Evolutionary conservation across 2,329 filamentous ascomycete genomes (phyloP).

Genomic region (Chaetomiaceae sp.): DNA sequence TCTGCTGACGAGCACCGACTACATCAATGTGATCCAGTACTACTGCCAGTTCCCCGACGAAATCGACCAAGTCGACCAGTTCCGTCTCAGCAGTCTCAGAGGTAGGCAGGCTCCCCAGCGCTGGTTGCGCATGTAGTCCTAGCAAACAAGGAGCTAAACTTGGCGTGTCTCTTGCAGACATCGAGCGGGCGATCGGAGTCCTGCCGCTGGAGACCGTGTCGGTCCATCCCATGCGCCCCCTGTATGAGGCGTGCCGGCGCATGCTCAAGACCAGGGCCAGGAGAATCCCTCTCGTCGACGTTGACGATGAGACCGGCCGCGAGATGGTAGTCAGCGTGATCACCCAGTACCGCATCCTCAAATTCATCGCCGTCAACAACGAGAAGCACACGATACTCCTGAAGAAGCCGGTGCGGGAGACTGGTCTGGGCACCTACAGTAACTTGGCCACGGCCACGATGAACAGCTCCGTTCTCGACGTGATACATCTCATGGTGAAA

Average conservation of each 20-base stretch:
- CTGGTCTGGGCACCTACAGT: constrained; percentile 78
- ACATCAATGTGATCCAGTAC: constrained; percentile 98
- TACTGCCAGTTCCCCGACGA: constrained; percentile 96
- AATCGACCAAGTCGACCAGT: constrained; percentile 84
- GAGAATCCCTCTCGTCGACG: constrained; percentile 86
- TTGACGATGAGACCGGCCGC: constrained; percentile 87
- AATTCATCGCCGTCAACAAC: constrained; percentile 94
- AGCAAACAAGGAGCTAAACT: constrained; percentile 6
- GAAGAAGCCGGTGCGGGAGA: constrained; percentile 78
- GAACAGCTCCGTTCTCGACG: constrained; percentile 86
- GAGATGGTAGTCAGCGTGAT: constrained; percentile 95
- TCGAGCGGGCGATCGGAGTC: constrained; percentile 90
- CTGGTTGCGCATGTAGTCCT: neutral
- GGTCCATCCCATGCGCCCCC: constrained; percentile 81
- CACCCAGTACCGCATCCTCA: constrained; percentile 96
- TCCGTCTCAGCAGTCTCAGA: constrained; percentile 83
- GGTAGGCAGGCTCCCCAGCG: constrained; percentile 48
- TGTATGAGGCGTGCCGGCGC: constrained; percentile 90
- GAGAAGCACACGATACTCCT: constrained; percentile 79
- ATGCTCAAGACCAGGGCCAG: constrained; percentile 93
- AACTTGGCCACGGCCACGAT: constrained; percentile 78
- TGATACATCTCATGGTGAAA: constrained; percentile 88
- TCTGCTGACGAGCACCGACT: constrained; percentile 90
- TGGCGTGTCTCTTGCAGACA: constrained; percentile 52
- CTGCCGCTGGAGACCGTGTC: constrained; percentile 89